Evolutionary conservation across 345 rosid genomes (phyloP), one percentile per base, ranked within the genome.

Genomic region (Camelina sativa): DNA sequence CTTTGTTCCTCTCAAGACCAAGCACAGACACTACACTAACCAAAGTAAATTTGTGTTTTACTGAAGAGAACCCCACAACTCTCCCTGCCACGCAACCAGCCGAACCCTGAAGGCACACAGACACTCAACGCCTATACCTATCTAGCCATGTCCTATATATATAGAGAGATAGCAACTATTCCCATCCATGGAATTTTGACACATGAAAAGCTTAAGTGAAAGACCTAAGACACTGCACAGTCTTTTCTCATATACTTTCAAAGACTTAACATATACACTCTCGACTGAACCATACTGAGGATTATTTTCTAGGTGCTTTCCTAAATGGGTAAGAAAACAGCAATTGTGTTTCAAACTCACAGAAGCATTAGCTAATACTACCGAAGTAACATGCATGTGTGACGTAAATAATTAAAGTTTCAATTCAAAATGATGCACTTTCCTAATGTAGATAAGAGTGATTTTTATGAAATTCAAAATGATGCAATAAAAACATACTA

Each of bases 401-500:
- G 54, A 62, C 52, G 44, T 63, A 63, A 62, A 60, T 6, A 57
- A 46, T 47, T 69, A 32, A 38, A 52, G 46, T 59, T 40, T 3
- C 11, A 60, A 60, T 51, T 17, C 46, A 61, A 38, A 56, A 37
- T 41, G 19, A 68, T 41, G 48, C 54, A 41, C 13, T 40, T 67
- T 67, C 68, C 62, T 34, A 67, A 60, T 19, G 44, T 34, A 72
- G 15, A 52, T 62, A 62, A 38, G 40, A 28, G 15, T 40, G 34
- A 28, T 17, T 38, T n/a, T 12, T 10, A 48, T 3, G 28, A 25
- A 60, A 60, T 51, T 17, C 46, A 52, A 25, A 46, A 28, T 4
- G 30, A 28, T 28, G 30, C 30, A 28, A 28, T 28, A 28, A 64
- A 34, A 34, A 7, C 8, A 34, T 1, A 7, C 37, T 34, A 8